A percentile compares a stretch with the other conserved stretches of the same genome.
These are phyloP conservation scores for Boletellus ananas DNA, from an alignment of 768 basidiomycete genomes.

Conservation along the genomic window DNA sequence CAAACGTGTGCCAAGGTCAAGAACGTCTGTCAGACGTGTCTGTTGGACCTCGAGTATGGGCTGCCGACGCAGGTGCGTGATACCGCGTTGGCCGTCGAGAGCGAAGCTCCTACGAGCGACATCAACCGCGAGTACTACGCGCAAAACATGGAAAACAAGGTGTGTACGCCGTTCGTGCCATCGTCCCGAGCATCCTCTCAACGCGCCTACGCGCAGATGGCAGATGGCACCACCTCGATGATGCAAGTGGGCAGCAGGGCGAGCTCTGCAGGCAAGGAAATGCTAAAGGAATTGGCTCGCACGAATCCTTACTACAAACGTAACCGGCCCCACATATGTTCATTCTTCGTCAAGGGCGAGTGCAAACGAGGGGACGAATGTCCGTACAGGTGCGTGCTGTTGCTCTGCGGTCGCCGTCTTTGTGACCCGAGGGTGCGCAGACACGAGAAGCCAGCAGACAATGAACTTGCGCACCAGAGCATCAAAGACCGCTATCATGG, in stretches of 20 bases:
- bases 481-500: slow-evolving; percentile 95
- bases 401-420: not conserved
- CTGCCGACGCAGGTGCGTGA: slow-evolving; percentile 96
- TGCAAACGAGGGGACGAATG: slow-evolving; percentile 91
- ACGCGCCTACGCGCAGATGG: slow-evolving; percentile 47
- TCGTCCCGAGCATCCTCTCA: not conserved
- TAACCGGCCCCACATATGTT: slow-evolving; percentile 90
- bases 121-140: slow-evolving; percentile 96
- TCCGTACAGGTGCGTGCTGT: slow-evolving; percentile 64
- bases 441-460: slow-evolving; percentile 85
- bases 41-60: slow-evolving; percentile 94
- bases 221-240: slow-evolving; percentile 59
- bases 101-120: slow-evolving; percentile 92
- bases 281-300: slow-evolving; percentile 92
- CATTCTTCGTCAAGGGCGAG: slow-evolving; percentile 93
- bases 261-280: slow-evolving; percentile 85
- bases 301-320: slow-evolving; percentile 98
- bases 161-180: slow-evolving; percentile 20
- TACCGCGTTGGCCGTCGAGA: slow-evolving; percentile 82
- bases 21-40: slow-evolving; percentile 96
- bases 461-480: slow-evolving; percentile 85
- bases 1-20: slow-evolving; percentile 96
- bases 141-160: slow-evolving; percentile 87
- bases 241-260: slow-evolving; percentile 55
- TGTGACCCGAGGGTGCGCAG: slow-evolving; percentile 34